Percentiles rank a stretch among this genome's conserved stretches.
These are phyloP conservation scores for Leccinum variicolor DNA, from an alignment of 768 basidiomycete species.

Conservation along the genomic window DNA sequence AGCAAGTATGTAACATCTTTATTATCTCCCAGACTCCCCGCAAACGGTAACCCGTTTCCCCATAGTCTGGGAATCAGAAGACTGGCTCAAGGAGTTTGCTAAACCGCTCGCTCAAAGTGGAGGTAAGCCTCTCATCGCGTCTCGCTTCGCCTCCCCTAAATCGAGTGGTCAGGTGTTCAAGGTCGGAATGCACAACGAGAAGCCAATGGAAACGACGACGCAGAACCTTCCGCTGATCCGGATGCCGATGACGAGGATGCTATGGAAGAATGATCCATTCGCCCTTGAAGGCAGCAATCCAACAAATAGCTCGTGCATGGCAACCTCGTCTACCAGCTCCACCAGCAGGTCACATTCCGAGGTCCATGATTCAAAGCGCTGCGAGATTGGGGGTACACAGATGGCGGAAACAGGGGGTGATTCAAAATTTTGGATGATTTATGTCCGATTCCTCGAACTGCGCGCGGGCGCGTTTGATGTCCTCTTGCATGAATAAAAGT, in stretches of 20 bases:
- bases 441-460: slow-evolving; percentile 65
- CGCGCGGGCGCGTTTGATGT: slow-evolving; percentile 83
- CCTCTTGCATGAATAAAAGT: slow-evolving; percentile 88
- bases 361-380: slow-evolving; percentile 3
- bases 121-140: slow-evolving; percentile 40
- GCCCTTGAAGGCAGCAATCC: background rate
- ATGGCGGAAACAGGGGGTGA: background rate
- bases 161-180: slow-evolving; percentile 45
- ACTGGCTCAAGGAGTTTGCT: slow-evolving; percentile 82
- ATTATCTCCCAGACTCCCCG: background rate
- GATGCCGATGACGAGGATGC: slow-evolving; percentile 42
- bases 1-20: slow-evolving; percentile 53
- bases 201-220: slow-evolving; percentile 10
- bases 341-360: background rate
- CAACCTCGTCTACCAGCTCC: background rate
- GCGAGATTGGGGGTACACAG: background rate
- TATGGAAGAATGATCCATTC: slow-evolving; percentile 62
- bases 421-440: slow-evolving; percentile 43
- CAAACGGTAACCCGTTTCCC: slow-evolving; percentile 1
- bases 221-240: slow-evolving; percentile 29
- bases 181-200: slow-evolving; percentile 40
- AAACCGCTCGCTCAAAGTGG: slow-evolving; percentile 75
- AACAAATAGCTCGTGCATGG: background rate
- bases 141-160: slow-evolving; percentile 1
- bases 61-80: slow-evolving; percentile 93